Conservation (phyloP, 2,329 filamentous ascomycete genomes). For the Botrytis galanthina region DNA sequence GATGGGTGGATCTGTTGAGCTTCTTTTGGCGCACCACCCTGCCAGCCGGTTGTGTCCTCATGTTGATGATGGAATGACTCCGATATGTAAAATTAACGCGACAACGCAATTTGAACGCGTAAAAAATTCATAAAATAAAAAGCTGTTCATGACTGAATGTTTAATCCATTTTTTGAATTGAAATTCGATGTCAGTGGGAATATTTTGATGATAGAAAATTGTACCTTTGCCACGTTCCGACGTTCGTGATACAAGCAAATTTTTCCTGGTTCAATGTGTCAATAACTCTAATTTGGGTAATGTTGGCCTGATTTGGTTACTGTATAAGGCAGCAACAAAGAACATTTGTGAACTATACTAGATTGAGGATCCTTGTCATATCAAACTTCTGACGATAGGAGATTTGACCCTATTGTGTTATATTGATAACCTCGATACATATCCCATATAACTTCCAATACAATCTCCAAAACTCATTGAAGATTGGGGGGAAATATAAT, state of each 20-base stretch:
- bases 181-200: constrained; percentile 28
- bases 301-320: constrained; percentile 1
- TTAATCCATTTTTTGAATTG: constrained; percentile 25
- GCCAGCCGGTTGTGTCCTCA: constrained; percentile 36
- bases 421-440: background rate
- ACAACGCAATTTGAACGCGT: constrained; percentile 28
- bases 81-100: constrained; percentile 20
- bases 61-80: constrained; percentile 26
- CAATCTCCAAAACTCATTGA: background rate
- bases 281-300: constrained; percentile 20
- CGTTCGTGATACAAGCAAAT: constrained; percentile 21
- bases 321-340: constrained; percentile 11
- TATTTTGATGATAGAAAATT: constrained; percentile 33
- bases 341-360: constrained; percentile 4
- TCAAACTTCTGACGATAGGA: constrained; percentile 18
- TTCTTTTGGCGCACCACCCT: constrained; percentile 56
- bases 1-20: constrained; percentile 41
- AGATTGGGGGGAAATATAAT: background rate
- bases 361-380: constrained; percentile 12
- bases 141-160: constrained; percentile 34
- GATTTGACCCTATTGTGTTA: background rate
- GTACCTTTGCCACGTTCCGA: constrained; percentile 19
- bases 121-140: constrained; percentile 31
- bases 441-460: background rate
- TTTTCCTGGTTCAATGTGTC: constrained; percentile 21